These are phyloP conservation scores for Termitomyces sp. DNA, from an alignment of 768 basidiomycete genomes.

Conservation along the genomic window DNA sequence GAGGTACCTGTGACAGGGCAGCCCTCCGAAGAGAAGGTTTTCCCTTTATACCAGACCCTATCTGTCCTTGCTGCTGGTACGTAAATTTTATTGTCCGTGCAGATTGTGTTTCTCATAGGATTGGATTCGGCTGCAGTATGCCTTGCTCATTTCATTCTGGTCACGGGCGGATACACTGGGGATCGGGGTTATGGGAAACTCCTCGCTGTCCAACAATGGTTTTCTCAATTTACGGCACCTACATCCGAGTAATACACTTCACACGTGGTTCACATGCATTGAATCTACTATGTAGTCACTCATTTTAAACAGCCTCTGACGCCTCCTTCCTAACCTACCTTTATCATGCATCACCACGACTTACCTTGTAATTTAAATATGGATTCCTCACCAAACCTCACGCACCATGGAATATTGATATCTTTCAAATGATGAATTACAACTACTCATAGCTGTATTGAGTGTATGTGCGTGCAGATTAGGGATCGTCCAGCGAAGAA, in stretches of 20 bases:
- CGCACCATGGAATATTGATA: not conserved
- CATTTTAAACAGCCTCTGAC: not conserved
- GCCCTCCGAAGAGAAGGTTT: constrained; percentile 17
- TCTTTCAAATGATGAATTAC: not conserved
- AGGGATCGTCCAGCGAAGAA: constrained; percentile 15
- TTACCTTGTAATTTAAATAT: no score
- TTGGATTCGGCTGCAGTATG: constrained; percentile 27
- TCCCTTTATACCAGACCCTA: constrained; percentile 26
- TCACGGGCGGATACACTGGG: constrained; percentile 41
- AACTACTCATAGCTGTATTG: constrained; percentile 8
- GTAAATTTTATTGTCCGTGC: not conserved
- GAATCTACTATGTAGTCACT: not conserved
- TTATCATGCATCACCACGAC: not conserved
- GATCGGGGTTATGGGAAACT: constrained; percentile 40
- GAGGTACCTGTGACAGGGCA: constrained; percentile 11
- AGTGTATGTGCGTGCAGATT: not conserved
- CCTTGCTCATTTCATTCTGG: constrained; percentile 42
- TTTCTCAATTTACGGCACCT: constrained; percentile 13
- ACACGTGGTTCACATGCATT: not conserved
- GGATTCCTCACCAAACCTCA: not conserved
- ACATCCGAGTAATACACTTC: not conserved
- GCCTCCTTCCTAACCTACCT: not conserved
- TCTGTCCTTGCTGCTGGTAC: constrained; percentile 29
- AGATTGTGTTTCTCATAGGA: not conserved
- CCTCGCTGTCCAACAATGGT: constrained; percentile 33